These are phyloP conservation scores for Pleurotus giganteus DNA, from an alignment of 768 basidiomycete genomes.

Conservation along the genomic window DNA sequence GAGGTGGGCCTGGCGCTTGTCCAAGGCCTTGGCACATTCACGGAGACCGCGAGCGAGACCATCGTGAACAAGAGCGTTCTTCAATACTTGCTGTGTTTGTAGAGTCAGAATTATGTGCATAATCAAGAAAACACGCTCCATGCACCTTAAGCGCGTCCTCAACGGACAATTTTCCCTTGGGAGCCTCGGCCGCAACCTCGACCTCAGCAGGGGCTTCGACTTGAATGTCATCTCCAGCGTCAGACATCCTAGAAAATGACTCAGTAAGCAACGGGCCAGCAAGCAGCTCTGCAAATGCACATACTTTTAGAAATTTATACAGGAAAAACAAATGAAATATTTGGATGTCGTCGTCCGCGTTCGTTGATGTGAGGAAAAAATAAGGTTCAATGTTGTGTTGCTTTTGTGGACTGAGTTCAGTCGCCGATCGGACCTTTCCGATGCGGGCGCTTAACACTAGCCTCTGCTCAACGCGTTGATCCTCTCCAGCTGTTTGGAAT, in stretches of 20 bases:
- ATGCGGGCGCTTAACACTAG: not conserved
- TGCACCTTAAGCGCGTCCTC: constrained; percentile 90
- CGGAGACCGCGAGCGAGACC: constrained; percentile 97
- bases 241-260: constrained; percentile 69
- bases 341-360: constrained; percentile 89
- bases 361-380: constrained; percentile 83
- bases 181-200: constrained; percentile 84
- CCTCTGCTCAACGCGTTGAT: not conserved
- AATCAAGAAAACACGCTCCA: not conserved
- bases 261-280: constrained; percentile 7
- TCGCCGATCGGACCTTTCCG: constrained; percentile 56
- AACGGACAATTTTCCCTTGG: constrained; percentile 93
- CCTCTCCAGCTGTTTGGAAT: not conserved
- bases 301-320: constrained; percentile 38
- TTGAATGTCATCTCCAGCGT: constrained; percentile 95
- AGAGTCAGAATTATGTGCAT: constrained; percentile 9
- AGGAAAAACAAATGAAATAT: constrained; percentile 23
- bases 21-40: constrained; percentile 96
- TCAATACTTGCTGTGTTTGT: constrained; percentile 84
- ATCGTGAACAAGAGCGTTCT: constrained; percentile 97
- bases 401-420: constrained; percentile 36
- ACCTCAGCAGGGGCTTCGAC: constrained; percentile 73
- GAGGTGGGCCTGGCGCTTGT: constrained; percentile 97
- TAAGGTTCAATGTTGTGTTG: constrained; percentile 41
- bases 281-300: constrained; percentile 9